Evolutionary conservation across 495 filamentous ascomycete species (phyloP), one percentile per base, ranked within the genome.

Genomic region (Penicillium coprophilum): DNA sequence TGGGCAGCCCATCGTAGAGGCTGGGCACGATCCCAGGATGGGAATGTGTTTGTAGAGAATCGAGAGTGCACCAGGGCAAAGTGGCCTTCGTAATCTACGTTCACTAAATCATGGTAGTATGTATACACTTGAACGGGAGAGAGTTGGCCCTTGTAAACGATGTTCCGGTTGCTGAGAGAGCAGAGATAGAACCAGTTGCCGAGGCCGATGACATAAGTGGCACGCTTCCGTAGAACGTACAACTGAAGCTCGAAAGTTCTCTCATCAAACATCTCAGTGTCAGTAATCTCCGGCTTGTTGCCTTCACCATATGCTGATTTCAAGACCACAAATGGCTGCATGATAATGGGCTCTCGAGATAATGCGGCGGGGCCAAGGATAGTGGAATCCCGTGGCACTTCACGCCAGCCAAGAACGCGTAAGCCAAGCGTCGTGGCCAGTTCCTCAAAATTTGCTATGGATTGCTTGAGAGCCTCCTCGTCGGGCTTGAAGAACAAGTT

Each of bases 111-210:
- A 73, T 97, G 88, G 77, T 96, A 99, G 77, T 99, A 99, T 70
- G 94, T 85, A 74, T 99, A 99, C n/a, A 99, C 94, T 73, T 99
- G 94, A 17, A 93, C 84, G 19, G 94, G 94, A 40, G 94, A 89
- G 59, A 99, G 78, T 73, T 99, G 94, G 57, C 94, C 94, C 82
- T 99, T 99, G 80, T 99, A 99, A 39, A 99, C 89, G 71, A 99
- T 97, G 74, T 97, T 99, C 71, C 91, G 91, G 83, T 96, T 97
- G 71, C 91, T 96, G 59, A 99, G 80, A 34, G 93, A 97, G 81
- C 92, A 97, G 43, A 97, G 78, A 70, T 99, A 99, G 81, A 97
- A 99, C 94, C 94, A 99, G 70, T 97, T 97, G 72, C 94, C 90
- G 19, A 97, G 81, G 41, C 95, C 94, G 69, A 97, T 93, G 56